Base-by-base conservation (phyloP, 2,329 filamentous ascomycete species). In the Knufia petricola region DNA sequence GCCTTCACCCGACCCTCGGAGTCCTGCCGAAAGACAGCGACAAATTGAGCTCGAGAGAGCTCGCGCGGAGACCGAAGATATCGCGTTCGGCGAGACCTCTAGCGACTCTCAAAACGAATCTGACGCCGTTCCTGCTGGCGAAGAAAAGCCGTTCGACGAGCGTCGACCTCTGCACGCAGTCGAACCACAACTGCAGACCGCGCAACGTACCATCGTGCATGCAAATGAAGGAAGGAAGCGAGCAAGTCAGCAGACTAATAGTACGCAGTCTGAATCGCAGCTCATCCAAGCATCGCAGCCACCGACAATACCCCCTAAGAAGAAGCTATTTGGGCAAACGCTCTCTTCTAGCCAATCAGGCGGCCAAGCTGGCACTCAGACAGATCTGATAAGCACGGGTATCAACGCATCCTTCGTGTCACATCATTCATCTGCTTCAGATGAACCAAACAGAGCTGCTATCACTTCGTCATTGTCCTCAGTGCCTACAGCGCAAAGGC, bases 211-310 rank as follows among this genome's bases (percentile, higher is more conserved):
- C 6, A 24, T 6, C 10, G 24, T 47, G 8, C 44, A 47, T 24
- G 44, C 44, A 2, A 47, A 47, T 23, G 44, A 47, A 47, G 44
- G 44, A 23, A 24, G 44, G 19, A 47, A 47, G 15, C 31, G 44
- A 24, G 19, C 28, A 21, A 47, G 34, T 21, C 44, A 47, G 30
- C 44, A 47, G 19, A 47, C 4, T 20, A 30, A 20, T n/a, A 31
- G 43, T 24, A 41, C 39, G 21, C 39, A 32, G 7, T 32, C 52
- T 8, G 19, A 44, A 20, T 49, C 49, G 30, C 46, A 36, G 31
- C 41, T 39, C 17, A 31, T 32, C 12, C 32, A 50, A 1, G 30
- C 44, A n/a, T 23, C 15, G 23, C 39, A 39, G 17, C 34, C 13
- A 7, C 13, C 23, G 10, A 28, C 30, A 6, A 31, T 17, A 10